phyloP scores from a whole-genome alignment of 1,284 basidiomycete genomes.

The Cystobasidium pallidum region DNA sequence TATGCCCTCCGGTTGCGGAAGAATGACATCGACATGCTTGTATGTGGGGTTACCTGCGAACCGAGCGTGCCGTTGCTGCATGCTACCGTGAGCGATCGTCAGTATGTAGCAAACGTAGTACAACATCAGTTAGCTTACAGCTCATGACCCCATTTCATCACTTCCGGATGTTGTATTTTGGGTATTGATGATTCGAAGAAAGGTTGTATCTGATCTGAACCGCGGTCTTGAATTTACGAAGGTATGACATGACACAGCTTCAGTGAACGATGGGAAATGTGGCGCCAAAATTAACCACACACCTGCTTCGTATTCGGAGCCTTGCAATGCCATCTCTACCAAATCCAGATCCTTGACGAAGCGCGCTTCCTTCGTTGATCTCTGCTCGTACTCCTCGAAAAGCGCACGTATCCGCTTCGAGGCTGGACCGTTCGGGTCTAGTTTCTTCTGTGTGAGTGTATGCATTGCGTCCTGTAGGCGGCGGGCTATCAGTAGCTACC shows the following conservation, averaged over 20 bases:
- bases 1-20: background rate
- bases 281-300: constrained; percentile 47
- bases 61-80: constrained; percentile 9
- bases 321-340: constrained; percentile 82
- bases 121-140: constrained; percentile 55
- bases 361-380: constrained; percentile 75
- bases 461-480: constrained; percentile 70
- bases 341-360: constrained; percentile 96
- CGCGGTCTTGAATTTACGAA: background rate
- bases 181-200: constrained; percentile 78
- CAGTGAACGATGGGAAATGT: background rate
- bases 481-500: too few relatives aligned
- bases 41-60: background rate
- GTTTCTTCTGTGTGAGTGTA: constrained; percentile 84
- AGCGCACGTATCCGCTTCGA: constrained; percentile 75
- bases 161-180: constrained; percentile 72
- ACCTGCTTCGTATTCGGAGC: constrained; percentile 62
- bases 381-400: constrained; percentile 93
- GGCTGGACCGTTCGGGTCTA: constrained; percentile 73
- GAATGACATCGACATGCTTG: constrained; percentile 15
- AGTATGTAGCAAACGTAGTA: background rate
- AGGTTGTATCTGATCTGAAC: constrained; percentile 61
- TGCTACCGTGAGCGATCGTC: background rate
- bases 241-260: background rate
- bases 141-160: constrained; percentile 72